These are phyloP conservation scores for Rhytidhysteron rufulum DNA, from an alignment of 2,329 filamentous ascomycete species.

Conservation along the genomic window DNA sequence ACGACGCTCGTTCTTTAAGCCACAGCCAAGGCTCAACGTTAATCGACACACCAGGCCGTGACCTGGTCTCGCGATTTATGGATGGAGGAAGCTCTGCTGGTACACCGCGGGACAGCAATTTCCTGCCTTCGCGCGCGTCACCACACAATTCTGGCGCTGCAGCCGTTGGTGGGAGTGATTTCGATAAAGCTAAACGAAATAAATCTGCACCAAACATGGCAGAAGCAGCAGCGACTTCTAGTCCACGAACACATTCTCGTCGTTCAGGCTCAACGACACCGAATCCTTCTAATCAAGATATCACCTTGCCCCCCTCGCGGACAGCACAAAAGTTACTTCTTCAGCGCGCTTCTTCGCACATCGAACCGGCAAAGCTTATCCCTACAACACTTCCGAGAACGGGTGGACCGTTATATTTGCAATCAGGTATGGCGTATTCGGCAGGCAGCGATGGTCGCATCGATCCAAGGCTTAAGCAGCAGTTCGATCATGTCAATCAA, in stretches of 20 bases:
- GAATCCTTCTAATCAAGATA: too few species aligned
- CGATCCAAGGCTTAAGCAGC: conserved; percentile 61
- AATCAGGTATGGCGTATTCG: conserved; percentile 33
- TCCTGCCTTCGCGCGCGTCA: conserved; percentile 27
- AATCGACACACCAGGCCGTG: conserved; percentile 37
- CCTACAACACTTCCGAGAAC: conserved; percentile 36
- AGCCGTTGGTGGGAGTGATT: conserved; percentile 15
- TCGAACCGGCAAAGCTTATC: conserved; percentile 57
- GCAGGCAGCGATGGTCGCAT: conserved; percentile 37
- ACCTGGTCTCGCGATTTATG: conserved; percentile 45
- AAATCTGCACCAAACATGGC: conserved; percentile 36
- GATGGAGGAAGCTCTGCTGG: conserved; percentile 38
- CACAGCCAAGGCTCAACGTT: conserved; percentile 37
- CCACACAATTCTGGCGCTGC: conserved; percentile 13
- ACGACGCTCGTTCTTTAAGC: conserved; percentile 30
- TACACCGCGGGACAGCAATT: conserved; percentile 37
- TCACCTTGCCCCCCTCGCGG: conserved; percentile 51
- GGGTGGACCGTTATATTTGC: conserved; percentile 29
- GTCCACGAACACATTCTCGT: conserved; percentile 19
- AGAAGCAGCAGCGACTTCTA: conserved; percentile 21
- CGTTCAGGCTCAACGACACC: conserved; percentile 37
- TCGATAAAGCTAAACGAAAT: conserved; percentile 33
- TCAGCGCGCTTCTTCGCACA: conserved; percentile 67
- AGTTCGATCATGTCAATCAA: conserved; percentile 66
- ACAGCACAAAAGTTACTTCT: conserved; percentile 75